Evolutionary conservation across 2,329 filamentous ascomycete species (phyloP).

Genomic region (Rhinocladiella mackenziei): DNA sequence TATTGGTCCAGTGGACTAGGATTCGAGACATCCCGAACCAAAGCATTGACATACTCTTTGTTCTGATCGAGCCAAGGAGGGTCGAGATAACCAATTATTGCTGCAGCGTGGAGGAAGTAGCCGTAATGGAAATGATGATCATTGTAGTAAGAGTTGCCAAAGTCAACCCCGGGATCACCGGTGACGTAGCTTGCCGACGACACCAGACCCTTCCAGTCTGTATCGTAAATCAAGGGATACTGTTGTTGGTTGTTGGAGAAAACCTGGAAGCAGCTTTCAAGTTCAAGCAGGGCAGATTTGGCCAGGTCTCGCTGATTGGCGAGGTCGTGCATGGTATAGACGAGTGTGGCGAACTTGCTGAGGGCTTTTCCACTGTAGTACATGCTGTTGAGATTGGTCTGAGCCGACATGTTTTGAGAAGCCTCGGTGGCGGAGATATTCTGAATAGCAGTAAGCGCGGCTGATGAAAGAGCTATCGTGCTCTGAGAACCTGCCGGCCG

Average conservation of each 20-base stretch:
- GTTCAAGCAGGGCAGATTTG: conserved; percentile 53
- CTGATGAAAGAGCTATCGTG: conserved; percentile 38
- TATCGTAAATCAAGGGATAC: conserved; percentile 55
- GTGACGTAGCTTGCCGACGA: conserved; percentile 69
- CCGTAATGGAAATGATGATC: conserved; percentile 65
- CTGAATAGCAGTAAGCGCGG: conserved; percentile 58
- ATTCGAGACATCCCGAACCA: conserved; percentile 82
- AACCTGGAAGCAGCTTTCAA: conserved; percentile 63
- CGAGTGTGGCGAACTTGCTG: conserved; percentile 68
- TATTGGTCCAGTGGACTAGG: conserved; percentile 64
- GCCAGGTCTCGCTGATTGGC: conserved; percentile 56
- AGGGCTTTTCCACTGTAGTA: conserved; percentile 88
- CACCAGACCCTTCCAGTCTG: conserved; percentile 72
- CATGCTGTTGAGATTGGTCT: conserved; percentile 77
- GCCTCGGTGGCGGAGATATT: conserved; percentile 68
- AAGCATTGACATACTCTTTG: conserved; percentile 72
- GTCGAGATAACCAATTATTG: conserved; percentile 76
- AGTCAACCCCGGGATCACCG: conserved; percentile 68
- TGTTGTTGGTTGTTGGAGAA: conserved; percentile 67
- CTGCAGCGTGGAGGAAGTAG: conserved; percentile 84
- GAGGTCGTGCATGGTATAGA: conserved; percentile 63
- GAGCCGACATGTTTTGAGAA: conserved; percentile 66
- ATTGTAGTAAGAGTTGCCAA: conserved; percentile 78
- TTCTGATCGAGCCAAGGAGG: conserved; percentile 69
- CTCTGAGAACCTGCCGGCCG: conserved; percentile 44